Percentiles rank a stretch among this genome's conserved stretches.
Evolutionary conservation across 345 rosid genomes (phyloP).

Genomic region (Corchorus capsularis): DNA sequence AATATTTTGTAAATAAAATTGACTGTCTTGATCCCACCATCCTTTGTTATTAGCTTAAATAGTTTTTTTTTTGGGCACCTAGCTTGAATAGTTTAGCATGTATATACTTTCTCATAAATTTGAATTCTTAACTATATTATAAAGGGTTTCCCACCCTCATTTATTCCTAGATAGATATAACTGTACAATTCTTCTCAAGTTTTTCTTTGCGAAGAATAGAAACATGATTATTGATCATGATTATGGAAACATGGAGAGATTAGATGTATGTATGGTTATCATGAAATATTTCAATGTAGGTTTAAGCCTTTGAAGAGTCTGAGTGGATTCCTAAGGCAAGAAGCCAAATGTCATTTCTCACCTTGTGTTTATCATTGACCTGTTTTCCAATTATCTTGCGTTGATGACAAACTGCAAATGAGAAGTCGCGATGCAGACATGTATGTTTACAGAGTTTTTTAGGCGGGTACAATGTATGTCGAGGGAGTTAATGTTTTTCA

Average conservation of each 20-base stretch:
- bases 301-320: not conserved
- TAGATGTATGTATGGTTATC: not conserved
- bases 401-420: not conserved
- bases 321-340: not conserved
- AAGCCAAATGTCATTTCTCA: not conserved
- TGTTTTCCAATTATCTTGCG: not conserved
- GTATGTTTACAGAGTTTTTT: too few species aligned
- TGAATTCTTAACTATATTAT: not conserved
- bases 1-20: conserved; percentile 13
- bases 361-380: not conserved
- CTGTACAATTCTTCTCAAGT: not conserved
- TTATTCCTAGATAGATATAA: not conserved
- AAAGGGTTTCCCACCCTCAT: conserved; percentile 1
- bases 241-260: not conserved
- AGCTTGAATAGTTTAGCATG: not conserved
- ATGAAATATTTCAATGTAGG: not conserved
- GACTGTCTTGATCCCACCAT: not conserved
- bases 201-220: not conserved
- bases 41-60: not conserved
- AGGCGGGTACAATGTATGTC: not conserved
- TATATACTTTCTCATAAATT: not conserved
- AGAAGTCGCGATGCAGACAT: not conserved
- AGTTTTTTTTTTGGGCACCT: not conserved
- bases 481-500: not conserved
- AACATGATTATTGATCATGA: not conserved